Base-by-base conservation (phyloP, 2,329 filamentous ascomycete species). In the Neonectria magnoliae region DNA sequence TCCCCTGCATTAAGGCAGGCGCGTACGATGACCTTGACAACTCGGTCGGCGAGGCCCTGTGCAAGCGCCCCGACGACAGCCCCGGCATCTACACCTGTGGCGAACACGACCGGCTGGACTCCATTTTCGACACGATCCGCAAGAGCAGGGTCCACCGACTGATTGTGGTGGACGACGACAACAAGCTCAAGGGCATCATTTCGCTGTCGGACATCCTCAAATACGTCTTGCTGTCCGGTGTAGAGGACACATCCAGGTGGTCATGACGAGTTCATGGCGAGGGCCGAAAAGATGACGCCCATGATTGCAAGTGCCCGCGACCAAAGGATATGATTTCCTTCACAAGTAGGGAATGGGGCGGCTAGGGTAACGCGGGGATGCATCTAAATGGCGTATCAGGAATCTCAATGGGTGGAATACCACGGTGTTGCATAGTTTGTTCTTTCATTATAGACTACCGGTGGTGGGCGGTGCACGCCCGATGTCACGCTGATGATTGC, bases 1-100 rank as follows among this genome's bases (percentile, higher is more conserved):
- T 99, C 71, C 91, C 94, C 0, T 90, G 97, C 73, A 97, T 99
- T 81, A 97, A 97, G 80, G 94, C 93, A 22, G 94, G 94, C 20
- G 90, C 90, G 38, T 98, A 98, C 76, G 96, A 98, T 69, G 95
- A 98, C 71, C 84, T 99, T 61, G 90, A 91, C 64, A 88, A 94
- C 20, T 93, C 88, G 7, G 93, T 98, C 5, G 96, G 95, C 47
- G 94, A 98, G 67, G 95, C 95, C 2, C 83, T 98, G 60, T 90
- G 93, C 73, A 97, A 92, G 78, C 88, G 95, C 67, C 89, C 93
- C 13, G 92, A 97, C 57, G 95, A 98, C 72, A 98, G 97, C 75
- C 91, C 94, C 1, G 96, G 97, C 47, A 98, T 99, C 68, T 98
- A 98, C 80, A 98, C 95, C 0, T 99, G 96, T 82, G 93, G 91